phyloP scores from a whole-genome alignment of 2,329 filamentous ascomycete species.

The Cordyceps cateniannulata region DNA sequence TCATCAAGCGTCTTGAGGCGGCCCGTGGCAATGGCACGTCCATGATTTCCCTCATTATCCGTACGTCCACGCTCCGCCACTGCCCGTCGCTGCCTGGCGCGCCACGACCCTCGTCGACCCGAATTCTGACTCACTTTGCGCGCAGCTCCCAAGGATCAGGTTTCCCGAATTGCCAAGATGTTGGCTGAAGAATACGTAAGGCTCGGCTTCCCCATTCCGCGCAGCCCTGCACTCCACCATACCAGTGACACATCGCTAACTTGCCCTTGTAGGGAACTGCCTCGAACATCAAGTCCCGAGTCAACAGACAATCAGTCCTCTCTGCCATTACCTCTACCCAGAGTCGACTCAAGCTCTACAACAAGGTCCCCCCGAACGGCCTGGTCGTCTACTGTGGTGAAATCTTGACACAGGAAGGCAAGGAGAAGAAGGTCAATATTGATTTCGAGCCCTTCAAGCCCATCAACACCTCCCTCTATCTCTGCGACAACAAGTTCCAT shows the following conservation, averaged over 20 bases:
- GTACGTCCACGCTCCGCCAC: slow-evolving; percentile 47
- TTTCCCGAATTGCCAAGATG: slow-evolving; percentile 96
- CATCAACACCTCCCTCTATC: slow-evolving; percentile 98
- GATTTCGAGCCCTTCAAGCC: slow-evolving; percentile 99
- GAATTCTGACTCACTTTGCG: slow-evolving; percentile 3
- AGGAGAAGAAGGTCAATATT: slow-evolving; percentile 99
- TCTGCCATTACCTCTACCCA: slow-evolving; percentile 99
- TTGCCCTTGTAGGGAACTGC: slow-evolving; percentile 69
- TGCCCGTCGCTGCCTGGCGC: neutral
- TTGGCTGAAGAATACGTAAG: slow-evolving; percentile 99
- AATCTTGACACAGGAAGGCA: slow-evolving; percentile 98
- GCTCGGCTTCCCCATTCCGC: slow-evolving; percentile 16
- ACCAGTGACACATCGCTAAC: slow-evolving; percentile 7
- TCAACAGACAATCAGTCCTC: slow-evolving; percentile 95
- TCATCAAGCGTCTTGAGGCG: slow-evolving; percentile 96
- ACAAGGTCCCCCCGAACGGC: slow-evolving; percentile 96
- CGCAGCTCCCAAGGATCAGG: slow-evolving; percentile 91
- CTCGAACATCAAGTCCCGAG: slow-evolving; percentile 98
- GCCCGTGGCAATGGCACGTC: slow-evolving; percentile 97
- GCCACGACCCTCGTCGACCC: neutral
- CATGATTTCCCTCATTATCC: slow-evolving; percentile 99
- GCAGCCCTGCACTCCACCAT: neutral
- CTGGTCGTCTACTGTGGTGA: slow-evolving; percentile 99
- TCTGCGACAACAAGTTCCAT: slow-evolving; percentile 99
- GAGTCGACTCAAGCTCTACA: slow-evolving; percentile 97